Evolutionary conservation across 306 rosid genomes (phyloP).

Genomic region (Bauhinia variegata): DNA sequence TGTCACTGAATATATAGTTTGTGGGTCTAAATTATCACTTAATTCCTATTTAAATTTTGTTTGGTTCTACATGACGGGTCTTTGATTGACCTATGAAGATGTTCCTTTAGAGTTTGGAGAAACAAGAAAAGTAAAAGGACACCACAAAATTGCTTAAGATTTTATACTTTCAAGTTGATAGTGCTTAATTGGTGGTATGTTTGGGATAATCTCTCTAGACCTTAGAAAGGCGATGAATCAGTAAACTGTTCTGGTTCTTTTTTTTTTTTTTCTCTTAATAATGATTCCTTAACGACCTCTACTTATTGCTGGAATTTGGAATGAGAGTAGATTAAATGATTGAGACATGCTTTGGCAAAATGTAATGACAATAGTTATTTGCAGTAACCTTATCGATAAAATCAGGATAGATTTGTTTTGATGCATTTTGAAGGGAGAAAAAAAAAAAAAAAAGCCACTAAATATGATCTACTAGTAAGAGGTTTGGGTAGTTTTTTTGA

Average conservation of each 20-base stretch:
- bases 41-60: slow-evolving; percentile 12
- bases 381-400: slow-evolving; percentile 5
- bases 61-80: not conserved
- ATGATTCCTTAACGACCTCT: not conserved
- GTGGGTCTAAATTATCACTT: no score
- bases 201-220: not conserved
- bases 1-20: slow-evolving; percentile 5
- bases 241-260: not conserved
- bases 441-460: no score
- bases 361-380: not conserved
- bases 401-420: not conserved
- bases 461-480: no score
- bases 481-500: no score
- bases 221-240: not conserved
- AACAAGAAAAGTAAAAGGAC: not conserved
- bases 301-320: not conserved
- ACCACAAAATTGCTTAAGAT: not conserved
- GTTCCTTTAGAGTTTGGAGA: not conserved
- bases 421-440: no score
- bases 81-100: no score
- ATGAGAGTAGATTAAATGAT: not conserved
- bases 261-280: not conserved
- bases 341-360: slow-evolving; percentile 8
- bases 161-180: not conserved
- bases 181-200: not conserved